Evolutionary conservation across 1,284 basidiomycete species (phyloP).

Genomic region (Fomitopsis palustris): DNA sequence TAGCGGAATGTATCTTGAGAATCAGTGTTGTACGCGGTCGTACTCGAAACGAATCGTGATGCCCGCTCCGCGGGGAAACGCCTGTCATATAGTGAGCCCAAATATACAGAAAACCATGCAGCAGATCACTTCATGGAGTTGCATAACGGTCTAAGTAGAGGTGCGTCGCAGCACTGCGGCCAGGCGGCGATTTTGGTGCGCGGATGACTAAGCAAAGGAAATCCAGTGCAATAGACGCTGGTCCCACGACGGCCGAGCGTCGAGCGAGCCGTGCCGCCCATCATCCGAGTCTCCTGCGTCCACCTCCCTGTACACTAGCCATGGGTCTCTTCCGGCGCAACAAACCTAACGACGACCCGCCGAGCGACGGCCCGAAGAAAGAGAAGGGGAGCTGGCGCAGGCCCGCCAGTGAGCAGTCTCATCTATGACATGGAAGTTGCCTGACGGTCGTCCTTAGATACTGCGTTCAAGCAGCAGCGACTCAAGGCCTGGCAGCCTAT

Average conservation of each 20-base stretch:
- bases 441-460: slow-evolving; percentile 51
- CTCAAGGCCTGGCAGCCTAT: slow-evolving; percentile 99
- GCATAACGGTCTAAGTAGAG: no score
- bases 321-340: slow-evolving; percentile 40
- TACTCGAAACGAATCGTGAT: no score
- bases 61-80: no score
- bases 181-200: no score
- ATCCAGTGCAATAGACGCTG: not conserved
- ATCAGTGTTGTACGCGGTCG: no score
- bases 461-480: slow-evolving; percentile 99
- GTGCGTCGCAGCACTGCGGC: no score
- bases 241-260: not conserved
- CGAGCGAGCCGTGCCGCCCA: not conserved
- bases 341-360: slow-evolving; percentile 14
- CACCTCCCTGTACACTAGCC: slow-evolving; percentile 13
- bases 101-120: no score
- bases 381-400: slow-evolving; percentile 86
- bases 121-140: no score
- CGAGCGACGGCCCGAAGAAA: slow-evolving; percentile 49
- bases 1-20: no score
- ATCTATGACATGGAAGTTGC: not conserved
- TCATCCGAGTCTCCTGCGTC: slow-evolving; percentile 8
- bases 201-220: not conserved
- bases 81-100: no score
- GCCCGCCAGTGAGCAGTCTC: slow-evolving; percentile 74